Percentiles rank a stretch among this genome's conserved stretches.
Evolutionary conservation across 1,139 yeast genomes (phyloP).

Genomic region (Geotrichum citri-aurantii): DNA sequence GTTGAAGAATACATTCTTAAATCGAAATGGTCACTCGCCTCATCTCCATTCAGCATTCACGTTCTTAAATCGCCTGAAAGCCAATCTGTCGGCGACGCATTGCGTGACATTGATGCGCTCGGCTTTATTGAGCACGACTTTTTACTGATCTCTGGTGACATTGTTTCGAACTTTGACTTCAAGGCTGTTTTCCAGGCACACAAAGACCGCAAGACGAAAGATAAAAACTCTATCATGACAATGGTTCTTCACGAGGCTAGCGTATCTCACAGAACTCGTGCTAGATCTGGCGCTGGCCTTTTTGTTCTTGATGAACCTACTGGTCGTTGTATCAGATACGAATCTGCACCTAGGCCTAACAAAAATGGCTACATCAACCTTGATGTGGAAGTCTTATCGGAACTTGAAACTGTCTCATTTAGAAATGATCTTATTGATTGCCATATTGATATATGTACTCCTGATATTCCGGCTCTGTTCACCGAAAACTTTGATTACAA

Average conservation of each 20-base stretch:
- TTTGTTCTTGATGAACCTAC: conserved; percentile 72
- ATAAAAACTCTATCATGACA: conserved; percentile 86
- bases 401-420: conserved; percentile 67
- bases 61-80: conserved; percentile 84
- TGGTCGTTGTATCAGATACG: conserved; percentile 76
- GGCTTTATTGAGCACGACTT: conserved; percentile 89
- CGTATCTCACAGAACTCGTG: conserved; percentile 72
- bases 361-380: conserved; percentile 36
- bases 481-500: conserved; percentile 96
- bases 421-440: conserved; percentile 94
- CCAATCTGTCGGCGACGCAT: conserved; percentile 91
- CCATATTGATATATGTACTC: conserved; percentile 90
- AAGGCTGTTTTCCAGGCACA: conserved; percentile 68
- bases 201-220: conserved; percentile 58
- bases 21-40: conserved; percentile 73
- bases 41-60: conserved; percentile 73
- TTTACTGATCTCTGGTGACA: conserved; percentile 86
- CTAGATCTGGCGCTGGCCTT: conserved; percentile 70
- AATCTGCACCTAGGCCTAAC: conserved; percentile 38
- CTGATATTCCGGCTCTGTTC: conserved; percentile 90
- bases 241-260: conserved; percentile 87
- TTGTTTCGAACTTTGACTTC: conserved; percentile 83
- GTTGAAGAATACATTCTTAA: conserved; percentile 70
- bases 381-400: conserved; percentile 71
- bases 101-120: conserved; percentile 89